Conservation (phyloP, 495 filamentous ascomycete genomes). For the Daldinia vernicosa region DNA sequence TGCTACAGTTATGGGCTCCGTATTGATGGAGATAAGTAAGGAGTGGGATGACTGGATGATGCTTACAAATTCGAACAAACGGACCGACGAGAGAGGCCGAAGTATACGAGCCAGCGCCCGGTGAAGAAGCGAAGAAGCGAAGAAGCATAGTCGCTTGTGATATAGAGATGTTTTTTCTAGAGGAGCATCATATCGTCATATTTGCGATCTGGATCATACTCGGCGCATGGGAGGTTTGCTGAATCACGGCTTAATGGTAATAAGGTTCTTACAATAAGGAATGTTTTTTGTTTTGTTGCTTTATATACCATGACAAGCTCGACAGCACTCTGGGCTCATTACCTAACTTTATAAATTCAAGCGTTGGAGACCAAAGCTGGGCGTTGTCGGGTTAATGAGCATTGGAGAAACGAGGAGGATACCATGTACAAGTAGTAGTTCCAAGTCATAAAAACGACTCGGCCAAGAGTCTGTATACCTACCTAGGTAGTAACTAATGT, state of each 20-base stretch:
- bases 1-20: constrained; percentile 88
- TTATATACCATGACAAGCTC: constrained; percentile 10
- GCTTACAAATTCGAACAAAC: constrained; percentile 50
- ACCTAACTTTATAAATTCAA: not conserved
- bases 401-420: constrained; percentile 10
- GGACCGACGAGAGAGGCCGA: constrained; percentile 44
- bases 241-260: constrained; percentile 3
- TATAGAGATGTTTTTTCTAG: not conserved
- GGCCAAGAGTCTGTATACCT: constrained; percentile 20
- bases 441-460: constrained; percentile 17
- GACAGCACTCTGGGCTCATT: not conserved
- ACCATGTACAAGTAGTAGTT: constrained; percentile 18
- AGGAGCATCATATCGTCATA: constrained; percentile 2
- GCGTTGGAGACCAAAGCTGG: not conserved
- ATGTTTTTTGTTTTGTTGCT: constrained; percentile 12
- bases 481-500: constrained; percentile 30
- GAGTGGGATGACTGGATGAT: constrained; percentile 96
- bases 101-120: constrained; percentile 38
- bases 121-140: constrained; percentile 28
- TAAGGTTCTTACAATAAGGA: constrained; percentile 11
- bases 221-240: constrained; percentile 26
- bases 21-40: constrained; percentile 89
- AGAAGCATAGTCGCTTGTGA: not conserved
- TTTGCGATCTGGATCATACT: constrained; percentile 20
- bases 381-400: constrained; percentile 3